phyloP scores from a whole-genome alignment of 2,329 filamentous ascomycete species.

The Xylariaceae sp. region DNA sequence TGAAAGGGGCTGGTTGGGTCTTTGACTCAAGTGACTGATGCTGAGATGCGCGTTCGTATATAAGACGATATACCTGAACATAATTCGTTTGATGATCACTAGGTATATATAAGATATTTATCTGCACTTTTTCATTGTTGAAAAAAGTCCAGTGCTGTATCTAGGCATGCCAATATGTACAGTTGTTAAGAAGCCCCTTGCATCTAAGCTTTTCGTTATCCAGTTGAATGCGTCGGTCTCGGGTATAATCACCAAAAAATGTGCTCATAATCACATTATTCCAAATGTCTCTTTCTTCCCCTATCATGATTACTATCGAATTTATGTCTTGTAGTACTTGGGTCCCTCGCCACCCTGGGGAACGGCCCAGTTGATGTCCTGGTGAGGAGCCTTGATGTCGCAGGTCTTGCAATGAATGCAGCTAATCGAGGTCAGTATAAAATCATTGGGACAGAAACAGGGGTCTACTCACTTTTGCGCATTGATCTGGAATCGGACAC shows the following conservation, averaged over 20 bases:
- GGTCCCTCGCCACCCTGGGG: slow-evolving; percentile 83
- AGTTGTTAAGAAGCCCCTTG: background rate
- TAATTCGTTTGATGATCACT: no score
- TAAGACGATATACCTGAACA: no score
- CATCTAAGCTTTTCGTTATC: background rate
- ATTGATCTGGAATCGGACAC: slow-evolving; percentile 96
- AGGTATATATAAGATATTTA: no score
- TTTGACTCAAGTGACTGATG: no score
- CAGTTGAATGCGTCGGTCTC: background rate
- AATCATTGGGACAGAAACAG: background rate
- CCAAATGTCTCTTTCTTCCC: background rate
- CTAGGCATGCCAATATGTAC: slow-evolving; percentile 5
- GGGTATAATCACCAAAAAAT: slow-evolving; percentile 12
- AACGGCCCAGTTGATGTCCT: slow-evolving; percentile 97
- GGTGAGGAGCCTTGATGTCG: slow-evolving; percentile 93
- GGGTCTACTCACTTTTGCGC: slow-evolving; percentile 75
- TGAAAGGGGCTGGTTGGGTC: no score
- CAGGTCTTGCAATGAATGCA: slow-evolving; percentile 99
- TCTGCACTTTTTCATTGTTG: background rate
- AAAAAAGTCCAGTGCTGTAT: background rate
- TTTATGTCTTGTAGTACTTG: slow-evolving; percentile 60
- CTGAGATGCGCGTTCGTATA: no score
- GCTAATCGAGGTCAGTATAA: slow-evolving; percentile 44
- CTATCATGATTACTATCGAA: background rate
- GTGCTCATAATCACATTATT: background rate